Base-by-base conservation (phyloP, 345 rosid species). In the Pistacia integerrima region DNA sequence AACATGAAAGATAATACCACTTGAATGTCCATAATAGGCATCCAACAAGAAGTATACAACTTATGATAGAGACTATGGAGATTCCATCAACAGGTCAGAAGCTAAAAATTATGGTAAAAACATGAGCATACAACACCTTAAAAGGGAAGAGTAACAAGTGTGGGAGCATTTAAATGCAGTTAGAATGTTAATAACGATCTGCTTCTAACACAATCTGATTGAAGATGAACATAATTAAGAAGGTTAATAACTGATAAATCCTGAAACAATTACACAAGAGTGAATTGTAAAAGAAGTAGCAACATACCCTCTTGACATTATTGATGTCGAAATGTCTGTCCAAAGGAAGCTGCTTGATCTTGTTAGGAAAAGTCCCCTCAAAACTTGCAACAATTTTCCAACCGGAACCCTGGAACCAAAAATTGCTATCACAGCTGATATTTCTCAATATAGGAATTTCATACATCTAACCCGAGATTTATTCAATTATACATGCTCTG, bases 371-470 rank as follows among this genome's bases (percentile, higher is more conserved):
- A 85, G 82, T 94, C 16, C 98, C 99, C 83, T 97, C 99, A 84
- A 97, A 97, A 85, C 97, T 91, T 30, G 96, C 93, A 82, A 94
- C 99, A 85, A 97, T 87, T 83, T 93, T 97, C 98, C 97, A 97
- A 76, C 98, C 98, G 84, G 88, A 87, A 79, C 99, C 99, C 99
- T 97, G 86, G 82, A 85, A 75, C 38, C 48, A 36, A 2, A 74
- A 57, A 36, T 5, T 14, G 67, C 52, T n/a, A 57, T 10, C 4
- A 56, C 14, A 41, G 2, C 49, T 35, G 9, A 75, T 66, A 74
- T 56, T 46, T 75, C 35, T 5, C 5, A 46, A 55, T 64, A 16
- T 14, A 64, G 10, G 64, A 64, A 70, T 22, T 12, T 25, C 55
- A 41, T n/a, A 54, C 1, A 54, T 54, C 16, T 6, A 4, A 54